phyloP scores from a whole-genome alignment of 2,329 filamentous ascomycete species.

The Epichloe coenophiala region DNA sequence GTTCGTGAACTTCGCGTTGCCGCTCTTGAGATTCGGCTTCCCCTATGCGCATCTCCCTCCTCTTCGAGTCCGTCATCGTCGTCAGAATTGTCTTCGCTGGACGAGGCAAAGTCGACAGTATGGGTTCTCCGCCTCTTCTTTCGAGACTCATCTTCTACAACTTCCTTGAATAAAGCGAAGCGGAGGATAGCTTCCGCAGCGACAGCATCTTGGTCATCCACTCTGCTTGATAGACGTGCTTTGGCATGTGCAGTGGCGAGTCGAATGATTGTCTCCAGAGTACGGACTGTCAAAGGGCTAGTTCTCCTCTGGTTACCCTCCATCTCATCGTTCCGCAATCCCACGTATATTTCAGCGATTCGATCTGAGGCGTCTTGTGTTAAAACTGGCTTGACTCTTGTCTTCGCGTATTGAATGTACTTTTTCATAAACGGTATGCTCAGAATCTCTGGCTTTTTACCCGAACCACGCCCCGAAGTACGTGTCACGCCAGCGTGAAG shows the following conservation, averaged over 20 bases:
- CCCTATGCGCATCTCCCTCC: slow-evolving; percentile 45
- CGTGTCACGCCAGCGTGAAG: slow-evolving; percentile 81
- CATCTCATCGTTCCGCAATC: slow-evolving; percentile 88
- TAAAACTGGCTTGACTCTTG: slow-evolving; percentile 73
- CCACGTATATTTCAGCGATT: slow-evolving; percentile 82
- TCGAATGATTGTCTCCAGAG: slow-evolving; percentile 95
- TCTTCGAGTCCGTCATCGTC: slow-evolving; percentile 42
- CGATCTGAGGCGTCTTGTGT: slow-evolving; percentile 87
- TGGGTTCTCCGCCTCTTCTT: slow-evolving; percentile 70
- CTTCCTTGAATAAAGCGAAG: slow-evolving; percentile 95
- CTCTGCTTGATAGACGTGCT: slow-evolving; percentile 70
- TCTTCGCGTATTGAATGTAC: slow-evolving; percentile 97
- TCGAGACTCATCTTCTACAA: slow-evolving; percentile 63
- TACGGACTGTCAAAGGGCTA: slow-evolving; percentile 91
- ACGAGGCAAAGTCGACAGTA: slow-evolving; percentile 41
- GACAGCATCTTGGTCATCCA: slow-evolving; percentile 79
- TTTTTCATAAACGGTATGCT: slow-evolving; percentile 99
- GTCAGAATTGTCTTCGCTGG: slow-evolving; percentile 44
- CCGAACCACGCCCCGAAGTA: slow-evolving; percentile 58
- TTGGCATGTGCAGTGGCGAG: slow-evolving; percentile 93
- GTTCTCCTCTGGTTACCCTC: slow-evolving; percentile 88
- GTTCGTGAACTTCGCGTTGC: slow-evolving; percentile 7
- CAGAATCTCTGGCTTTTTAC: slow-evolving; percentile 72
- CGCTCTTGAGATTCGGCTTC: slow-evolving; percentile 18
- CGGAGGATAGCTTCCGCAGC: slow-evolving; percentile 81